Evolutionary conservation across 2,329 filamentous ascomycete species (phyloP).

Genomic region (Colletotrichum gigasporum): DNA sequence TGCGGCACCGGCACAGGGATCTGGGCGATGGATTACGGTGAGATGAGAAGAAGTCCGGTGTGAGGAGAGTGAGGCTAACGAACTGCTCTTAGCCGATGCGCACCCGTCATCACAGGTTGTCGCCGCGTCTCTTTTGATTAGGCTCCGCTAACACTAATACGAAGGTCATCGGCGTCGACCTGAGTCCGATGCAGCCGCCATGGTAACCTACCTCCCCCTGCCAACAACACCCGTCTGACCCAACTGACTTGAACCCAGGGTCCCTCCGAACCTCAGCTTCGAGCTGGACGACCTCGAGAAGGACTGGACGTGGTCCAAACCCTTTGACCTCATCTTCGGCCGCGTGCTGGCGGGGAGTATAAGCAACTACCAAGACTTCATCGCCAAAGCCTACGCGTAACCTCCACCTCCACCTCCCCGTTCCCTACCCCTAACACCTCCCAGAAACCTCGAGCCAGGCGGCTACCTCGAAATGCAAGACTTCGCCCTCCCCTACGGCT

Average conservation of each 20-base stretch:
- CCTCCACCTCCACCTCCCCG: background rate
- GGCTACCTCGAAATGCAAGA: constrained; percentile 46
- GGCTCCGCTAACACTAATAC: background rate
- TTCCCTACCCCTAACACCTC: constrained; percentile 15
- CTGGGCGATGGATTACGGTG: constrained; percentile 34
- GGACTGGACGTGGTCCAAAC: constrained; percentile 35
- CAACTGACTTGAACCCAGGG: constrained; percentile 9
- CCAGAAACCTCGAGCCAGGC: constrained; percentile 41
- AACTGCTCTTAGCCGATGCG: constrained; percentile 35
- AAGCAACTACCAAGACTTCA: constrained; percentile 34
- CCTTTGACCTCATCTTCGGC: constrained; percentile 46
- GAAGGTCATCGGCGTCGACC: constrained; percentile 42
- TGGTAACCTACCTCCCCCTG: constrained; percentile 34
- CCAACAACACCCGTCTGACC: background rate
- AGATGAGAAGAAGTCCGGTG: background rate
- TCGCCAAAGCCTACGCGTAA: constrained; percentile 35
- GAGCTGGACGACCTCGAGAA: constrained; percentile 44
- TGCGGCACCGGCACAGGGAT: constrained; percentile 31
- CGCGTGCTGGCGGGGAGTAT: constrained; percentile 44
- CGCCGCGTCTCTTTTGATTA: no score
- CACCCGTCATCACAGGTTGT: constrained; percentile 37
- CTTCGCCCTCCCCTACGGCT: constrained; percentile 37
- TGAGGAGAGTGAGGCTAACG: background rate
- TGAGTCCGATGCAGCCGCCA: constrained; percentile 45
- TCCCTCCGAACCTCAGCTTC: constrained; percentile 42